Evolutionary conservation across 2,329 filamentous ascomycete genomes (phyloP).

Genomic region (Neophaeococcomyces mojaviensis): DNA sequence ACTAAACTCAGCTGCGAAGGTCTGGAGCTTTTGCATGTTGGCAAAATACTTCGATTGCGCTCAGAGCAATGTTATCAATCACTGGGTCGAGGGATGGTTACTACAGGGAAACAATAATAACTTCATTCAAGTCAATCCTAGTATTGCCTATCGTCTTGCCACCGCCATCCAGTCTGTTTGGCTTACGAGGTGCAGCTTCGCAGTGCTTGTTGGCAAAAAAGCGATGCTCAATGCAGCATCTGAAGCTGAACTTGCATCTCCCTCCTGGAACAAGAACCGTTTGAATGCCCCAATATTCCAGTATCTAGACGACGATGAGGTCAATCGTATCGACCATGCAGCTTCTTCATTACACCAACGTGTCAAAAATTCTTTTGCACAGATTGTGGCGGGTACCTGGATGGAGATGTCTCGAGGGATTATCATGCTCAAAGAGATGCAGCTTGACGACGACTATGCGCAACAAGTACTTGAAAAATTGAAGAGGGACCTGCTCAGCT

Average conservation of each 20-base stretch:
- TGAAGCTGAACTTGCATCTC: constrained; percentile 6
- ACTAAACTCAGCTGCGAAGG: constrained; percentile 57
- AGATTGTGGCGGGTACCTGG: neutral
- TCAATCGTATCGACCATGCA: constrained; percentile 53
- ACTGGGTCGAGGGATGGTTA: constrained; percentile 53
- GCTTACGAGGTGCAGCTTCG: constrained; percentile 44
- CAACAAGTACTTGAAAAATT: too few relatives aligned
- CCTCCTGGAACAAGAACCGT: neutral
- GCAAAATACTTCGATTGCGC: constrained; percentile 50
- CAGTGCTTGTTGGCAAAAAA: constrained; percentile 56
- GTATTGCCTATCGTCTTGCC: constrained; percentile 53
- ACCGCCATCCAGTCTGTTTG: constrained; percentile 29
- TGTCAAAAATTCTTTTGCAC: constrained; percentile 30
- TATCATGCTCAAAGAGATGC: neutral
- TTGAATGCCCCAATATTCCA: neutral
- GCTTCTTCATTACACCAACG: constrained; percentile 46
- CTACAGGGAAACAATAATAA: constrained; percentile 46
- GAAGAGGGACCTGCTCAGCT: too few relatives aligned
- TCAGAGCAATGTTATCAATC: constrained; percentile 28
- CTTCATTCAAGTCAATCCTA: constrained; percentile 58
- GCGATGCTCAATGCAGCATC: constrained; percentile 40
- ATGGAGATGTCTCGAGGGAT: neutral
- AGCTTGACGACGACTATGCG: too few relatives aligned
- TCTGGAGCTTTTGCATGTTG: constrained; percentile 60
- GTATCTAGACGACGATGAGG: constrained; percentile 46